Base-by-base conservation (phyloP, 768 basidiomycete genomes). In the Leccinum sublutescens region DNA sequence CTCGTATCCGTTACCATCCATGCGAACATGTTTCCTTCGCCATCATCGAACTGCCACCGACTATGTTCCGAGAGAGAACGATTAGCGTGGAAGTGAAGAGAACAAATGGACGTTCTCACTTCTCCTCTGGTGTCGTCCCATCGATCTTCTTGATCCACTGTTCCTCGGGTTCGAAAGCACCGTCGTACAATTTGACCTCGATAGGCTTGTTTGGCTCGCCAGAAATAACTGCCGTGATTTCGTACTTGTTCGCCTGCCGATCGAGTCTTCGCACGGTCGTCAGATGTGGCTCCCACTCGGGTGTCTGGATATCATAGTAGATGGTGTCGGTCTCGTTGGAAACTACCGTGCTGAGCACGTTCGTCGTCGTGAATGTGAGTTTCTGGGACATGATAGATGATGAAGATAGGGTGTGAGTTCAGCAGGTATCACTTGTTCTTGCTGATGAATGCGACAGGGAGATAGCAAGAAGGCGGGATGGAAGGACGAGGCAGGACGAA, bases 251-350 rank as follows among this genome's bases (percentile, higher is more conserved):
- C 25, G 66, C 71, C 45, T 66, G 67, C 5, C 65, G 51, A 62
- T 77, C 71, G 23, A 76, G 68, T 52, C 72, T 66, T 45, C 64
- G 64, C 45, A 79, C 62, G 54, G 67, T 74, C 61, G 78, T 79
- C 62, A 63, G 40, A 48, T 68, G 60, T 7, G 68, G 64, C 52
- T 74, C 74, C 77, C 76, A 76, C 45, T 70, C 66, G 17, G 74
- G 76, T 33, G 77, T 79, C 38, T 72, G 67, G 56, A 79, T 63
- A 56, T 79, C 78, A 58, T 75, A 79, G 70, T 75, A 77, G 55
- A 76, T 66, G 59, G 65, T 66, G 61, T 79, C 78, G 57, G 66
- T 70, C 34, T 59, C 66, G 56, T 74, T 78, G 40, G 78, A 71
- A 52, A 78, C 70, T 40, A 76, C 66, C 61, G 76, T 71, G 58